phyloP scores from a whole-genome alignment of 202 grass and related monocot genomes.

The Eragrostis tef region DNA sequence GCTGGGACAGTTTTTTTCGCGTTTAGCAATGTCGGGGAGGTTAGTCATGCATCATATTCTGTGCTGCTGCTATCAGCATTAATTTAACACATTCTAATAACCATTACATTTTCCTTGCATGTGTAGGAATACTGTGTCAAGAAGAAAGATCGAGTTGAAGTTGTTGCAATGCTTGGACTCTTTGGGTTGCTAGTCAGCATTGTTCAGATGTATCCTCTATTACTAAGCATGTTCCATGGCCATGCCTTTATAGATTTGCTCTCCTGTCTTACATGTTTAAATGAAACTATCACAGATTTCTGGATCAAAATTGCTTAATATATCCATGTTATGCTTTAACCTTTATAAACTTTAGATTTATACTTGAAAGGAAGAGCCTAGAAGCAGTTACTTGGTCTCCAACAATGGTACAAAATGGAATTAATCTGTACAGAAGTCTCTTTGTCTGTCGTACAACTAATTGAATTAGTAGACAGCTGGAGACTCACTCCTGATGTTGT shows the following conservation, averaged over 20 bases:
- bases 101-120: conserved; percentile 24
- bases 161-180: conserved; percentile 75
- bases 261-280: neutral
- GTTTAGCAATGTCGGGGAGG: conserved; percentile 73
- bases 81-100: conserved; percentile 31
- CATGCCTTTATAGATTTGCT: neutral
- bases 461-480: conserved; percentile 13
- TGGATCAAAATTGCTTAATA: conserved; percentile 3
- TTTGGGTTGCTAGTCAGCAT: conserved; percentile 66
- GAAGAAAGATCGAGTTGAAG: conserved; percentile 77
- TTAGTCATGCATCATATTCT: conserved; percentile 41
- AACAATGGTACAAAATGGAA: conserved; percentile 60
- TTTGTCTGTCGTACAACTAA: conserved; percentile 19
- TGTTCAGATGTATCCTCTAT: conserved; percentile 81
- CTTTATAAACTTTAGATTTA: conserved; percentile 52
- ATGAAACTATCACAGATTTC: conserved; percentile 27
- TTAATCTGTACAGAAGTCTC: conserved; percentile 15
- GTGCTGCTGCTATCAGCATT: conserved; percentile 11
- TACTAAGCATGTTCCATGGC: too few species aligned
- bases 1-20: conserved; percentile 79
- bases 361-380: conserved; percentile 80
- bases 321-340: conserved; percentile 41
- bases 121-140: conserved; percentile 84
- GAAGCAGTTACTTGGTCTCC: conserved; percentile 74
- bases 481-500: conserved; percentile 29